Evolutionary conservation across 345 rosid species (phyloP), one percentile per base, ranked within the genome.

Genomic region (Salix udensis): DNA sequence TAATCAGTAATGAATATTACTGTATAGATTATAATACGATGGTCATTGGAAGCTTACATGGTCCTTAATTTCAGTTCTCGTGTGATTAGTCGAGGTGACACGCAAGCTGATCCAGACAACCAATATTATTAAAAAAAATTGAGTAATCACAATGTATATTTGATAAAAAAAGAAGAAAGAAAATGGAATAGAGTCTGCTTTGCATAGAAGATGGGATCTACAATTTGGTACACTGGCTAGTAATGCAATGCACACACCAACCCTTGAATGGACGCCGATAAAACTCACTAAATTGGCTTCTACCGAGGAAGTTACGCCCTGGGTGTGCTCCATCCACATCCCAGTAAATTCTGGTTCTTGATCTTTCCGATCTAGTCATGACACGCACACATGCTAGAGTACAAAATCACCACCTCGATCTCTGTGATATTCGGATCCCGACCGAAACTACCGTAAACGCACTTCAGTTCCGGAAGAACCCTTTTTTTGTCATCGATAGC

Each of bases 1-100:
- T 55, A 55, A n/a, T 8, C 0, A 9, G 2, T 0, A 21, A 21
- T 2, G 11, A 8, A 2, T 1, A 52, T 19, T 0, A 1, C 1
- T 3, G 4, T 2, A 14, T 46, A 4, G 0, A 31, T 31, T 31
- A 31, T 30, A 30, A 3, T 30, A 30, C 3, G 0, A 30, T 30
- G 0, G 0, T 30, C 31, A 3, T n/a, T n/a, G n/a, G n/a, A n/a
- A n/a, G n/a, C n/a, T 28, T 30, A 30, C 31, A 30, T 2, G 31
- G 0, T 30, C 0, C 1, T 30, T 30, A 30, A 30, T 30, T 30
- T 30, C 4, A 30, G 4, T 28, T 28, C 30, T 28, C 30, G 30
- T 28, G 1, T 28, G 1, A 28, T 28, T 28, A 28, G 30, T 28
- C 30, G 2, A 28, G 30, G 1, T 28, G n/a, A 28, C 2, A 28